A percentile compares a stretch with the other conserved stretches of the same genome.
These are phyloP conservation scores for Ilyonectria mors-panacis DNA, from an alignment of 2,329 filamentous ascomycete species.

Conservation along the genomic window DNA sequence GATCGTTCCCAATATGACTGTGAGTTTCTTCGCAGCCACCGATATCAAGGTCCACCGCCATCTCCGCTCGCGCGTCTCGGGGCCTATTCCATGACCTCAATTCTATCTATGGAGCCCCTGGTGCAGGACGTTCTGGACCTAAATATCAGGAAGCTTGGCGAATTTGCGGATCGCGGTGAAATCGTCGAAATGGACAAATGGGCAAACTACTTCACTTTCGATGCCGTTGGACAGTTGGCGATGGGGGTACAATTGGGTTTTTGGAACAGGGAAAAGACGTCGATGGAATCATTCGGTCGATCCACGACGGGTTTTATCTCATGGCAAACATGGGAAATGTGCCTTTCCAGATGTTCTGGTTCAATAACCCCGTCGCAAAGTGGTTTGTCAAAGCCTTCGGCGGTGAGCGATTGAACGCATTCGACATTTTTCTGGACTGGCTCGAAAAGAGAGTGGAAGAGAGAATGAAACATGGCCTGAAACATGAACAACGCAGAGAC, in stretches of 20 bases:
- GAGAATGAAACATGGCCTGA: slow-evolving; percentile 16
- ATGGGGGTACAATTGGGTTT: slow-evolving; percentile 33
- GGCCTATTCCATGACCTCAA: slow-evolving; percentile 33
- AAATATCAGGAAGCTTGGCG: slow-evolving; percentile 16
- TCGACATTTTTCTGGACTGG: slow-evolving; percentile 30
- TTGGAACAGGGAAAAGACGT: slow-evolving; percentile 28
- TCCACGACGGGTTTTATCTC: slow-evolving; percentile 33
- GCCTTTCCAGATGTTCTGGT: slow-evolving; percentile 30
- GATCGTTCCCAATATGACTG: slow-evolving; percentile 29
- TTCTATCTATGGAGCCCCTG: slow-evolving; percentile 25
- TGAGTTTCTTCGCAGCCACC: slow-evolving; percentile 30
- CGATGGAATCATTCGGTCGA: slow-evolving; percentile 30
- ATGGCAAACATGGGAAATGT: slow-evolving; percentile 36
- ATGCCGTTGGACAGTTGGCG: slow-evolving; percentile 25
- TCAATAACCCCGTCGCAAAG: slow-evolving; percentile 27
- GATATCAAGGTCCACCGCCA: slow-evolving; percentile 26
- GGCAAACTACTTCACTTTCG: slow-evolving; percentile 31
- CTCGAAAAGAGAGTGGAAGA: slow-evolving; percentile 22
- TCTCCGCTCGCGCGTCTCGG: slow-evolving; percentile 24
- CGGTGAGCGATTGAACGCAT: slow-evolving; percentile 23
- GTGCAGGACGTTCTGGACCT: slow-evolving; percentile 30
- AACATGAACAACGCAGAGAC: slow-evolving; percentile 14
- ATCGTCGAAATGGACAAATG: slow-evolving; percentile 10
- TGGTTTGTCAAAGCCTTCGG: slow-evolving; percentile 14
- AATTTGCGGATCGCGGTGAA: not conserved